Evolutionary conservation across 805 yeast species (phyloP), one percentile per base, ranked within the genome.

Genomic region (Candida sphagnicola): DNA sequence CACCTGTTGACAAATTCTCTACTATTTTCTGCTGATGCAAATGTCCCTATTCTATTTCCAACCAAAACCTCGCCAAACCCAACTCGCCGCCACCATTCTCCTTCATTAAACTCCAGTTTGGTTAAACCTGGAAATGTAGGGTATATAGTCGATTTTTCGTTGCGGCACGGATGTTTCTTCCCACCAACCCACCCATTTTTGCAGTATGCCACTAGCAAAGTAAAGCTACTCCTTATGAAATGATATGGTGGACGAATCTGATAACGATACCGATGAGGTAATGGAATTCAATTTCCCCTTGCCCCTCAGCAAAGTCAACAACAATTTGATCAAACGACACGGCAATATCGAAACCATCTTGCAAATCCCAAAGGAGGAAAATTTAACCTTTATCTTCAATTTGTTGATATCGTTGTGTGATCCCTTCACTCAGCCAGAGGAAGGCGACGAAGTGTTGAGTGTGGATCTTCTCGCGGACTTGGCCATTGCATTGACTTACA

Each of bases 361-460:
- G 8, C 40, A 46, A 6, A 30, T 56, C 3, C 42, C 46, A 10
- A 16, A 26, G n/a, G 54, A 53, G 28, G 35, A 37, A 12, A 35
- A 41, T 25, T 38, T 48, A 18, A 29, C 39, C n/a, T 48, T 43
- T 18, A 44, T 50, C 10, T 58, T 53, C 40, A 31, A 37, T n/a
- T 48, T 51, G 1, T 43, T 47, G 4, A 44, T 49, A 13, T 50
- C 60, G n/a, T 41, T 58, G 4, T 56, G 72, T 39, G 90, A 84
- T 53, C 87, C 89, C 2, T 65, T 72, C 48, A 80, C 89, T 1
- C 87, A 82, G 48, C 89, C 93, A 0, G 70, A 73, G 18, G 85
- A 81, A 29, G 70, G 69, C 17, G 83, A 78, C 40, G 56, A 61
- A 10, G 61, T 79, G 1, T 61, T 80, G 13, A 80, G 87, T 8